Conservation (phyloP, 345 rosid species). For the Erysimum cheiranthoides region DNA sequence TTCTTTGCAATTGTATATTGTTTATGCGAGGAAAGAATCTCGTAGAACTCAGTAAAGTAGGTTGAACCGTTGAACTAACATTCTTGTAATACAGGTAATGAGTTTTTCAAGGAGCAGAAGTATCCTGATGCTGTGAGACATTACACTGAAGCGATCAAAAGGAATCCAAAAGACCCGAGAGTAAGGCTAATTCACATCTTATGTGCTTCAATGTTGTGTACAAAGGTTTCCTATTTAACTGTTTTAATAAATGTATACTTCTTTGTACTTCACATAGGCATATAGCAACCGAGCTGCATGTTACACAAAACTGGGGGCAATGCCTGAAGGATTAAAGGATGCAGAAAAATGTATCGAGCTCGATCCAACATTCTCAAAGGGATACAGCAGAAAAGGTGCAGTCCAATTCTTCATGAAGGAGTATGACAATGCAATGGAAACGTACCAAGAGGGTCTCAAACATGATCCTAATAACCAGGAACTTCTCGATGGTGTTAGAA, state of each 20-base stretch:
- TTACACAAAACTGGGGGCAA: constrained; percentile 89
- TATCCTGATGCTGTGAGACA: constrained; percentile 91
- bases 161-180: constrained; percentile 82
- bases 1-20: not conserved
- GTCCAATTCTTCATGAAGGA: constrained; percentile 97
- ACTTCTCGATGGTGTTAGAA: constrained; percentile 83
- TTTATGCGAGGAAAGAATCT: not conserved
- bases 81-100: constrained; percentile 65
- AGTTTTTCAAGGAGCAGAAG: constrained; percentile 87
- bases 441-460: constrained; percentile 89
- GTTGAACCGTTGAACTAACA: not conserved
- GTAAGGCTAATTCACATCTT: constrained; percentile 47
- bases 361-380: constrained; percentile 92
- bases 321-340: constrained; percentile 96
- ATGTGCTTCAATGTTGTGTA: not conserved
- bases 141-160: constrained; percentile 86
- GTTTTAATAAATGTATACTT: constrained; percentile 6
- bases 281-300: constrained; percentile 98
- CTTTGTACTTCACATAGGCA: constrained; percentile 51
- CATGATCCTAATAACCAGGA: constrained; percentile 89
- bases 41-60: not conserved
- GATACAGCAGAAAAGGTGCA: constrained; percentile 94
- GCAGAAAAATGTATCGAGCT: constrained; percentile 98
- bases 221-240: not conserved
- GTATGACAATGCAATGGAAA: constrained; percentile 90